Evolutionary conservation across 169 alveolate genomes (phyloP).

Genomic region (Perkinsus olseni): DNA sequence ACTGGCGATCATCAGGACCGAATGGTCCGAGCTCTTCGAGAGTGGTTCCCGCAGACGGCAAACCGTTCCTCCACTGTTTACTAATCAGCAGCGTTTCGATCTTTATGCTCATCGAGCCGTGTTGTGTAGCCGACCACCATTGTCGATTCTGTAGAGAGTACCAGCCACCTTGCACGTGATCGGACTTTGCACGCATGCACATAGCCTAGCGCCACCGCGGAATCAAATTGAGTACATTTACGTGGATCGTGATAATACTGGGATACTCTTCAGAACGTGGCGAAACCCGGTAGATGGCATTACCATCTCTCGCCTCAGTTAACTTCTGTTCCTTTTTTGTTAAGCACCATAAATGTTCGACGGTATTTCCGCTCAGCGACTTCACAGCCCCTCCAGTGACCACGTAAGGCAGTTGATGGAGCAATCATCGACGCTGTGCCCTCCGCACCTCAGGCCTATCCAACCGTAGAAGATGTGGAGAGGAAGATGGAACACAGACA

Average conservation of each 20-base stretch:
- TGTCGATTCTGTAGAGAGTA: no score
- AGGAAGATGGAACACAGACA: not conserved
- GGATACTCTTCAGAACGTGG: not conserved
- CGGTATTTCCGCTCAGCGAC: not conserved
- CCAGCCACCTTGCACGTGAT: no score
- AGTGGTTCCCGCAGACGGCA: not conserved
- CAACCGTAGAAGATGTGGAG: not conserved
- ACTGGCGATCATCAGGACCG: not conserved
- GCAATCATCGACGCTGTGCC: not conserved
- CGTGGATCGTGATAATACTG: no score
- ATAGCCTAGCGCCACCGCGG: not conserved
- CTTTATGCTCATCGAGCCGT: no score
- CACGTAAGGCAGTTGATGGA: not conserved
- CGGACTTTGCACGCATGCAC: not conserved
- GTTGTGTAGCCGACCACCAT: no score
- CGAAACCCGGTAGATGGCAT: not conserved
- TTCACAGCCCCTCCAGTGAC: not conserved
- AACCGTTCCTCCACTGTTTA: not conserved
- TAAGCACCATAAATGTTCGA: not conserved
- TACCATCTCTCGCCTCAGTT: not conserved
- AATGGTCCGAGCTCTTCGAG: not conserved
- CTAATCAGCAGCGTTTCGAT: no score
- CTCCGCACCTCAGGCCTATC: not conserved
- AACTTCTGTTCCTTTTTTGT: not conserved
- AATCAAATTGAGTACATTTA: not conserved